These are phyloP conservation scores for Triticum timopheevii DNA, from an alignment of 176 grass and related monocot genomes.

Conservation along the genomic window DNA sequence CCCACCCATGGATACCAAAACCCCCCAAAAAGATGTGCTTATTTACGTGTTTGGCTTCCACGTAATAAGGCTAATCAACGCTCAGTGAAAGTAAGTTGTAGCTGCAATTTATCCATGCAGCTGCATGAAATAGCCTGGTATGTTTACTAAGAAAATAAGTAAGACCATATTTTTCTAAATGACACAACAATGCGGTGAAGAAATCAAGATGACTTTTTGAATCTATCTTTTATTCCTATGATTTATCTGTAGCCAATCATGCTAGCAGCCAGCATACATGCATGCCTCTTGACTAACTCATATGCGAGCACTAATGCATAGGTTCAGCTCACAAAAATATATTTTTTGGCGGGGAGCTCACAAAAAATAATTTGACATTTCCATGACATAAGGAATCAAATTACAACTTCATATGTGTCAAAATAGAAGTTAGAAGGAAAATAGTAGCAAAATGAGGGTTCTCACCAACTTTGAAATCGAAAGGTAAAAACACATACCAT, in stretches of 20 bases:
- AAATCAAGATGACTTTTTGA: not conserved
- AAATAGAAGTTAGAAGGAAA: not conserved
- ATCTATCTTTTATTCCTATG: not conserved
- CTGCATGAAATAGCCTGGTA: not conserved
- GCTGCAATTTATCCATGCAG: not conserved
- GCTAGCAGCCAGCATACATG: not conserved
- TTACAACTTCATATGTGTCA: not conserved
- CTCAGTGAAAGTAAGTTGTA: no score
- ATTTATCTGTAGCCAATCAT: not conserved
- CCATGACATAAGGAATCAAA: not conserved
- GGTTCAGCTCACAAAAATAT: not conserved
- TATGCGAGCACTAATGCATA: not conserved
- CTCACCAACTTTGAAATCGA: not conserved
- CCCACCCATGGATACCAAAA: no score
- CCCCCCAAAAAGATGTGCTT: no score
- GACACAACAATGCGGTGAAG: no score
- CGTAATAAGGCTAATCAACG: no score
- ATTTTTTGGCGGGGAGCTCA: no score
- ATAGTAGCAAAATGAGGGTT: not conserved
- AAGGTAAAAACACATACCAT: not conserved
- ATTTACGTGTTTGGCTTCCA: no score
- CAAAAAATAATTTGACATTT: not conserved
- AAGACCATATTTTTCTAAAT: no score
- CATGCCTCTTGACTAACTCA: not conserved
- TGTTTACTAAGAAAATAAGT: not conserved